Evolutionary conservation across 176 grass and related monocot genomes (phyloP).

Genomic region (Oryza glumipatula): DNA sequence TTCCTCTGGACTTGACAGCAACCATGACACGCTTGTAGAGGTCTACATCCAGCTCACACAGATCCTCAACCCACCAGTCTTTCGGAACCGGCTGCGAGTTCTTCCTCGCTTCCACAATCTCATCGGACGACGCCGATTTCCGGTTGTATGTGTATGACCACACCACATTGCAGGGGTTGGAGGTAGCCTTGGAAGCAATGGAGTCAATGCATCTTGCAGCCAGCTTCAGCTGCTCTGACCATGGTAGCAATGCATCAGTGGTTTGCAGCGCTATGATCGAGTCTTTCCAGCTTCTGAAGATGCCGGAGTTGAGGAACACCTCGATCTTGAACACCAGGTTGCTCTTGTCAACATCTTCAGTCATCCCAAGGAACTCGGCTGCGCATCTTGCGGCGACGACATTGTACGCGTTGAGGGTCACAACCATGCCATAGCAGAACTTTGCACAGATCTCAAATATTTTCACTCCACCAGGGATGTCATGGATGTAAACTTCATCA

Average conservation of each 20-base stretch:
- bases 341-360: constrained; percentile 78
- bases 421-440: constrained; percentile 93
- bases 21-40: constrained; percentile 83
- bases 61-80: constrained; percentile 95
- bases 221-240: constrained; percentile 78
- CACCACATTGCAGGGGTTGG: constrained; percentile 55
- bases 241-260: constrained; percentile 61
- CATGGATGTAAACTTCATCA: constrained; percentile 60
- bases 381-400: constrained; percentile 67
- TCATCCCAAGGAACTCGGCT: constrained; percentile 90
- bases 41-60: constrained; percentile 81
- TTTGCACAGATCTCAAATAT: constrained; percentile 84
- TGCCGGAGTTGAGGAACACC: constrained; percentile 73
- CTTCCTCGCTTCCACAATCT: constrained; percentile 69
- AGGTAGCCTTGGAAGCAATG: constrained; percentile 73
- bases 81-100: constrained; percentile 41
- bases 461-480: constrained; percentile 73
- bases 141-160: constrained; percentile 81
- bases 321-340: constrained; percentile 83
- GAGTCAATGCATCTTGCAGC: constrained; percentile 79
- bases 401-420: constrained; percentile 86
- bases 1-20: constrained; percentile 73
- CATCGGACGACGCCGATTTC: constrained; percentile 61
- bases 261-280: constrained; percentile 77
- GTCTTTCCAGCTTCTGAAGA: constrained; percentile 86